Percentiles rank a stretch among this genome's conserved stretches.
Conservation (phyloP, 208 protist genomes). For the Leishmania gerbilli region DNA sequence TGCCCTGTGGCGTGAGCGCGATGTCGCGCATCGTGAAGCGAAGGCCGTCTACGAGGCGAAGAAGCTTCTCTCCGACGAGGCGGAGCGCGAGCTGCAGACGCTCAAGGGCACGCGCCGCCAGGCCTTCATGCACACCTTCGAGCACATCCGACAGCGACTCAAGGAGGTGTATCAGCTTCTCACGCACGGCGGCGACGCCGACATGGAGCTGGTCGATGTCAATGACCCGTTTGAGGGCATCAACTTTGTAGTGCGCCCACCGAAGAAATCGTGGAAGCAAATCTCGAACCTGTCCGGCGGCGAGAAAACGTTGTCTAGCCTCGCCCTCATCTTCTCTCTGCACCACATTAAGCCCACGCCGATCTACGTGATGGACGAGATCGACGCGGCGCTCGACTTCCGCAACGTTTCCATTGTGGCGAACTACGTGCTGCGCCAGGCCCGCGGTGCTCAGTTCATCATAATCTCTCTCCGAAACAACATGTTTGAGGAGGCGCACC, state of each 20-base stretch:
- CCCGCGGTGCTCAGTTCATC: slow-evolving; percentile 99
- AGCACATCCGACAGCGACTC: slow-evolving; percentile 96
- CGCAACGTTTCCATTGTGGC: slow-evolving; percentile 99
- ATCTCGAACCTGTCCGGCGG: slow-evolving; percentile 99
- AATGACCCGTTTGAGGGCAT: slow-evolving; percentile 99
- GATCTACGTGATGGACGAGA: slow-evolving; percentile 99
- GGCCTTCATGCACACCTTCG: slow-evolving; percentile 99
- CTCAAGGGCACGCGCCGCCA: slow-evolving; percentile 90
- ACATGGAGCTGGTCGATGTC: slow-evolving; percentile 99
- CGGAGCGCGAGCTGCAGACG: slow-evolving; percentile 53
- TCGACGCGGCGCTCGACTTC: slow-evolving; percentile 99
- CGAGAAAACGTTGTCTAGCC: slow-evolving; percentile 99
- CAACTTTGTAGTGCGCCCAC: slow-evolving; percentile 98
- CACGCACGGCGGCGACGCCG: slow-evolving; percentile 99
- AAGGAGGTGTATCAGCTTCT: slow-evolving; percentile 99
- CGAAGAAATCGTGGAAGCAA: slow-evolving; percentile 99
- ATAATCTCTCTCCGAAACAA: slow-evolving; percentile 99
- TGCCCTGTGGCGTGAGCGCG: slow-evolving; percentile 94
- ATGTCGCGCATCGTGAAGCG: slow-evolving; percentile 73
- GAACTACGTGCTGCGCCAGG: slow-evolving; percentile 98
- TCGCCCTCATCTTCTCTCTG: slow-evolving; percentile 99
- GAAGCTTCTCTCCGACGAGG: slow-evolving; percentile 72
- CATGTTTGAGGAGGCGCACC: slow-evolving; percentile 98
- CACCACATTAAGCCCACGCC: slow-evolving; percentile 99
- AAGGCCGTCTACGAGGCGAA: slow-evolving; percentile 59